Conservation (phyloP, 2,329 filamentous ascomycete genomes). For the Penicillium crustosum region DNA sequence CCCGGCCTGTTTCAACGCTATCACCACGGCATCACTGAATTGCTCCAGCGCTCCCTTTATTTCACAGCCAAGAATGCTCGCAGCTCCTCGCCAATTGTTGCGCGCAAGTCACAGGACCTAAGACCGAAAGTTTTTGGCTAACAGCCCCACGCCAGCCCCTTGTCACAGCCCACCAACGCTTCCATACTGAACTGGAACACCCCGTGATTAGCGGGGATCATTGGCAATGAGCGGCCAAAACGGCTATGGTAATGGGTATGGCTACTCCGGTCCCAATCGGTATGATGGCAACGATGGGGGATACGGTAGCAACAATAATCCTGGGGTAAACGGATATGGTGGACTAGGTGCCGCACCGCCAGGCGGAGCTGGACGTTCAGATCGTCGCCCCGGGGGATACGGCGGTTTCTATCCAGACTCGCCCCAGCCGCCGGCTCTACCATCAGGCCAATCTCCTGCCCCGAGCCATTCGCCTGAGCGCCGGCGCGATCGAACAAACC, state of each 20-base stretch:
- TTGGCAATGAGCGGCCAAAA: slow-evolving; percentile 39
- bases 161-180: slow-evolving; percentile 15
- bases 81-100: slow-evolving; percentile 15
- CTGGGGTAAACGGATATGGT: slow-evolving; percentile 37
- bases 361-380: slow-evolving; percentile 28
- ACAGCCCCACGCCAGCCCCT: slow-evolving; percentile 17
- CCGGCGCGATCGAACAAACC: slow-evolving; percentile 33
- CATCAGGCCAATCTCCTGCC: slow-evolving; percentile 31
- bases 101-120: slow-evolving; percentile 21
- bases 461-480: slow-evolving; percentile 33
- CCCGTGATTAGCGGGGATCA: slow-evolving; percentile 2
- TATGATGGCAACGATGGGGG: slow-evolving; percentile 37
- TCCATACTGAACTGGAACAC: slow-evolving; percentile 10
- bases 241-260: slow-evolving; percentile 41
- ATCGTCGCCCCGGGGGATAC: slow-evolving; percentile 45
- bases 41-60: neutral
- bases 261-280: slow-evolving; percentile 36
- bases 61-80: slow-evolving; percentile 27
- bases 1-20: slow-evolving; percentile 12
- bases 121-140: slow-evolving; percentile 5
- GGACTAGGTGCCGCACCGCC: slow-evolving; percentile 21
- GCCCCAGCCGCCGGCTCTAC: slow-evolving; percentile 28
- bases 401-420: slow-evolving; percentile 44
- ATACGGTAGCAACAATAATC: slow-evolving; percentile 33
- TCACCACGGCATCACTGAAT: slow-evolving; percentile 4